These are phyloP conservation scores for Furcasterigmium sp. DNA, from an alignment of 2,329 filamentous ascomycete genomes.

Conservation along the genomic window DNA sequence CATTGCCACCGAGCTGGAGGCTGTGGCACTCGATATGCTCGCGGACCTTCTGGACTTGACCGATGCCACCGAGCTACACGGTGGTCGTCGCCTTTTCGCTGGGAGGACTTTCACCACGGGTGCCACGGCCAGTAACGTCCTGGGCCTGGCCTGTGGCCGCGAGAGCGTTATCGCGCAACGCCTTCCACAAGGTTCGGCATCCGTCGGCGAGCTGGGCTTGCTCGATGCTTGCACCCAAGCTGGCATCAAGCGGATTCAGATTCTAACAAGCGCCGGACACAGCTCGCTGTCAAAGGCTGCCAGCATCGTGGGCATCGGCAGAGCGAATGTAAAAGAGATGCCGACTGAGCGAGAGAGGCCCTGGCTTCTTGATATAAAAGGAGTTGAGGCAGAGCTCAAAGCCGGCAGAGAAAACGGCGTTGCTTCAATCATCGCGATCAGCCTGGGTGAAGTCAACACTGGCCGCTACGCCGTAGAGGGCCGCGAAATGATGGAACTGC, in stretches of 20 bases:
- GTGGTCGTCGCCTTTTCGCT: background rate
- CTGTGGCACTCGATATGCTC: constrained; percentile 64
- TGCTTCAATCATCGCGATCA: constrained; percentile 74
- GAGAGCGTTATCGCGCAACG: constrained; percentile 53
- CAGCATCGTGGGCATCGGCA: constrained; percentile 73
- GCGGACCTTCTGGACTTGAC: constrained; percentile 55
- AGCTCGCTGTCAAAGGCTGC: constrained; percentile 83
- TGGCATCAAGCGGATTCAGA: constrained; percentile 62
- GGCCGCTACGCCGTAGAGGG: constrained; percentile 66
- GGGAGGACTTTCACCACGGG: constrained; percentile 53
- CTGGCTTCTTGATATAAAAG: constrained; percentile 65
- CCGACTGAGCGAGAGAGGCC: constrained; percentile 44
- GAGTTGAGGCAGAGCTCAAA: constrained; percentile 55
- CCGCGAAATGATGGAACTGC: constrained; percentile 51
- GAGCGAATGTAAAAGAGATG: constrained; percentile 60
- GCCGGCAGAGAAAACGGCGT: constrained; percentile 32
- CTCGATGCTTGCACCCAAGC: constrained; percentile 59
- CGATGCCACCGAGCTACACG: background rate
- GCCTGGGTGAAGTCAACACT: constrained; percentile 86
- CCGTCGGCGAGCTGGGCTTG: constrained; percentile 66
- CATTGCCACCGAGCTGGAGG: constrained; percentile 71
- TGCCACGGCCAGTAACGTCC: constrained; percentile 73
- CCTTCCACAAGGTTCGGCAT: constrained; percentile 22
- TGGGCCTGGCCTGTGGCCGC: constrained; percentile 62
- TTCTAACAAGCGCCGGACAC: constrained; percentile 78